Base-by-base conservation (phyloP, 2,329 filamentous ascomycete species). In the Exophiala oligosperma region DNA sequence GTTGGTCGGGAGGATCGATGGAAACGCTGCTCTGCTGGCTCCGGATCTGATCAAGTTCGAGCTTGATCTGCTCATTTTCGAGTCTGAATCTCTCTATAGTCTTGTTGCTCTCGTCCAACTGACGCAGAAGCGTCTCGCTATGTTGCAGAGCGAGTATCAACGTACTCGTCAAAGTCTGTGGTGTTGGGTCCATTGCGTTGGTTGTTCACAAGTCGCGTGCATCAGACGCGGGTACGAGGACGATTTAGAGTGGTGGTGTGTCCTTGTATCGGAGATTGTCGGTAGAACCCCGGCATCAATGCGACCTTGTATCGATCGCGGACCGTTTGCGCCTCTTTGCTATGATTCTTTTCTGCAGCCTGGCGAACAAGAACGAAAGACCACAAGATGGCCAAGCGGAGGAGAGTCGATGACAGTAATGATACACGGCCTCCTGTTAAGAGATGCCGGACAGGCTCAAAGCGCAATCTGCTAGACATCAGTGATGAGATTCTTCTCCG, bases 401-500 rank as follows among this genome's bases (percentile, higher is more conserved):
- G 52, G 37, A 56, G 56, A 37, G 8, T 14, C 9, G 66, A 56
- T 11, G 59, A 54, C 35, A 41, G 32, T 32, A 51, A 49, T 52
- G 29, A 26, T 28, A 49, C 48, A 28, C 44, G 35, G 26, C 17
- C 21, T 7, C 11, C 52, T 2, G 29, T 49, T 35, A 63, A 62
- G 40, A 57, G 56, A 55, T 49, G 43, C 43, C 59, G 63, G 28
- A 55, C 56, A 6, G 59, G 63, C n/a, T 46, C 57, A 24, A 52
- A 47, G 32, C 59, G 50, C 35, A 56, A 80, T 49, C 73, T 97
- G 14, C 90, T 90, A 5, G 76, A 74, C 7, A 80, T 97, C 52
- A 96, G 92, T 62, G 90, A 96, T 72, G 94, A 99, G 73, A 80
- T 97, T 35, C 81, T 96, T 32, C 77, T 97, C 56, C 89, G 92